Conservation (phyloP, 2,329 filamentous ascomycete genomes). For the Scleromitrula shiraiana region DNA sequence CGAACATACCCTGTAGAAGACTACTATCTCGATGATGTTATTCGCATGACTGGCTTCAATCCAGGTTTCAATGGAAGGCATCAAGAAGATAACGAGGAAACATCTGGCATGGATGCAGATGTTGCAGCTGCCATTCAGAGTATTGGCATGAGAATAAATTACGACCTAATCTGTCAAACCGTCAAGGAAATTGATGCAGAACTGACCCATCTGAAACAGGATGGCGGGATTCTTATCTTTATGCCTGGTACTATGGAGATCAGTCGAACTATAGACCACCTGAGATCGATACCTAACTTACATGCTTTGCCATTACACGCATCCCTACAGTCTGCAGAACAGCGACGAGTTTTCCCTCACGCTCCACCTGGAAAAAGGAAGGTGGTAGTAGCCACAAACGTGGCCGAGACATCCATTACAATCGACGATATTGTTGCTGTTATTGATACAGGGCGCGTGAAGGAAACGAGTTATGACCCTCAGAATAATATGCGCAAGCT, state of each 20-base stretch:
- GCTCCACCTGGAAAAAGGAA: constrained; percentile 78
- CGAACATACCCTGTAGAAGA: constrained; percentile 86
- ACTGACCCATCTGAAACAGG: constrained; percentile 53
- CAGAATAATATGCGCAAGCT: constrained; percentile 90
- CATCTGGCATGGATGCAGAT: constrained; percentile 41
- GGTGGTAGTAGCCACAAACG: constrained; percentile 90
- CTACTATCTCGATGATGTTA: constrained; percentile 81
- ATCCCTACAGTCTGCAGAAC: constrained; percentile 79
- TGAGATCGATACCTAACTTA: constrained; percentile 57
- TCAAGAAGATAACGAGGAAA: constrained; percentile 36
- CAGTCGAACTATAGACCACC: constrained; percentile 63
- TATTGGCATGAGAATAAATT: constrained; percentile 81
- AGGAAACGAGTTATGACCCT: constrained; percentile 91
- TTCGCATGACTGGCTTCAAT: constrained; percentile 69
- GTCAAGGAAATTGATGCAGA: constrained; percentile 75
- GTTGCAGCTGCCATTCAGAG: constrained; percentile 65
- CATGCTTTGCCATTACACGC: constrained; percentile 86
- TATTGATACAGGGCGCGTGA: constrained; percentile 90
- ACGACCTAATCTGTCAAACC: constrained; percentile 73
- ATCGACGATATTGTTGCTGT: constrained; percentile 97
- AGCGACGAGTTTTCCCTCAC: constrained; percentile 74
- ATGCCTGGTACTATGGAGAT: constrained; percentile 90
- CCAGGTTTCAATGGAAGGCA: constrained; percentile 33
- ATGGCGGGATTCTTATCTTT: constrained; percentile 92
- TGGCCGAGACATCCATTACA: constrained; percentile 96